Evolutionary conservation across 768 basidiomycete genomes (phyloP).

Genomic region (Pisolithus microcarpus): DNA sequence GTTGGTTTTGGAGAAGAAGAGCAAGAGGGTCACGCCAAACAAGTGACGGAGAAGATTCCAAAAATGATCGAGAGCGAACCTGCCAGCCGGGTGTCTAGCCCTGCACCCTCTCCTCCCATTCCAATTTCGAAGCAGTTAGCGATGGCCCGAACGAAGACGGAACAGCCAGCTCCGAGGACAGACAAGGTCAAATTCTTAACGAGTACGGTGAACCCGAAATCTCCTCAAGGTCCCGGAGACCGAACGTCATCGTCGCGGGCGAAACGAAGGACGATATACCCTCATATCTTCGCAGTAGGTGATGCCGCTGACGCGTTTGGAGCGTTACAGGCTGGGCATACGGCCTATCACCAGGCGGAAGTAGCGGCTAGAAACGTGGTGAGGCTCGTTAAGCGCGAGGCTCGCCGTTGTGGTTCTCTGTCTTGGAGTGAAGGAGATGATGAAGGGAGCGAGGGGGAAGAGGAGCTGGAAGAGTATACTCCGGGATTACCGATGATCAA

Average conservation of each 20-base stretch:
- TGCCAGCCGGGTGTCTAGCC: too few relatives aligned
- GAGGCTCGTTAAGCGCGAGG: slow-evolving; percentile 31
- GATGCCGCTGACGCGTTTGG: slow-evolving; percentile 61
- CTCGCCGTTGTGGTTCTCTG: neutral
- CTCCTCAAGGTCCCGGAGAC: too few relatives aligned
- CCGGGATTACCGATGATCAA: slow-evolving; percentile 51
- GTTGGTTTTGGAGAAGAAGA: too few relatives aligned
- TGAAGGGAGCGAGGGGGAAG: neutral
- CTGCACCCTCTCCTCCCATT: too few relatives aligned
- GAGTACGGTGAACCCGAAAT: too few relatives aligned
- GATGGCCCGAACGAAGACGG: too few relatives aligned
- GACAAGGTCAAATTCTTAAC: too few relatives aligned
- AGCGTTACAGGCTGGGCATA: slow-evolving; percentile 55
- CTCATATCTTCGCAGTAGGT: slow-evolving; percentile 54
- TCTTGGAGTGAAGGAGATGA: neutral
- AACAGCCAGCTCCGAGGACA: too few relatives aligned
- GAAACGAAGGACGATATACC: slow-evolving; percentile 30
- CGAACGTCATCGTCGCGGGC: neutral
- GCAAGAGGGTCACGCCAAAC: too few relatives aligned
- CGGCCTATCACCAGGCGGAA: slow-evolving; percentile 44
- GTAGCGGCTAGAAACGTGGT: slow-evolving; percentile 52
- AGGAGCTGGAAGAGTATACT: slow-evolving; percentile 36
- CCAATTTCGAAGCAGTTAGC: too few relatives aligned
- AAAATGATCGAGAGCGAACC: too few relatives aligned
- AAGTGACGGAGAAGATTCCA: too few relatives aligned